Evolutionary conservation across 306 rosid genomes (phyloP).

Genomic region (Dalbergia cultrata): DNA sequence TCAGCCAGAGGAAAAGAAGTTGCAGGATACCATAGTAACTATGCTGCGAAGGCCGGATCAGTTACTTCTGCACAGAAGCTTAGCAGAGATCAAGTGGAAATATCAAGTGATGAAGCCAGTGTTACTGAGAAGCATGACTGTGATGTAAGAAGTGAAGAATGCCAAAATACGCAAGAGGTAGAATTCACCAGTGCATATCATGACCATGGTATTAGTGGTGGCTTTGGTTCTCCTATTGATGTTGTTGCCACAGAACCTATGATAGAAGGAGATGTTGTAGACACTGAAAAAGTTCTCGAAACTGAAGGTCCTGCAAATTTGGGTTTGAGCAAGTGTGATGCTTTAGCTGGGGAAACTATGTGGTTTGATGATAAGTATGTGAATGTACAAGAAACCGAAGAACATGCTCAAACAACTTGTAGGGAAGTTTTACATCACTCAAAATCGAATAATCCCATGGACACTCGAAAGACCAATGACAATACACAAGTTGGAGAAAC

Average conservation of each 20-base stretch:
- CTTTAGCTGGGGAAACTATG: slow-evolving; percentile 72
- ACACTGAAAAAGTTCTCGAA: slow-evolving; percentile 78
- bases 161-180: slow-evolving; percentile 79
- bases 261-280: slow-evolving; percentile 69
- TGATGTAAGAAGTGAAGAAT: slow-evolving; percentile 72
- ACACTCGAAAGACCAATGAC: slow-evolving; percentile 59
- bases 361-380: slow-evolving; percentile 72
- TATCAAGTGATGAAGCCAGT: slow-evolving; percentile 77
- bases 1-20: slow-evolving; percentile 54
- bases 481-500: slow-evolving; percentile 69
- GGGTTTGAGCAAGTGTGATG: slow-evolving; percentile 61
- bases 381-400: slow-evolving; percentile 65
- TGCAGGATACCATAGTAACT: slow-evolving; percentile 50
- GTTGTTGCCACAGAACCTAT: slow-evolving; percentile 56
- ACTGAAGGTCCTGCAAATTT: slow-evolving; percentile 72
- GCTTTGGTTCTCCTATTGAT: slow-evolving; percentile 79
- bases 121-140: slow-evolving; percentile 86
- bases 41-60: slow-evolving; percentile 61
- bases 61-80: slow-evolving; percentile 62
- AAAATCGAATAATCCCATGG: slow-evolving; percentile 58
- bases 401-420: slow-evolving; percentile 57
- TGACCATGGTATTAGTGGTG: slow-evolving; percentile 64
- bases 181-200: slow-evolving; percentile 79
- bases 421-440: slow-evolving; percentile 57
- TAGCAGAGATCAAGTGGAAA: slow-evolving; percentile 59